Conservation (phyloP, 2,329 filamentous ascomycete species). For the Alternaria sp. region DNA sequence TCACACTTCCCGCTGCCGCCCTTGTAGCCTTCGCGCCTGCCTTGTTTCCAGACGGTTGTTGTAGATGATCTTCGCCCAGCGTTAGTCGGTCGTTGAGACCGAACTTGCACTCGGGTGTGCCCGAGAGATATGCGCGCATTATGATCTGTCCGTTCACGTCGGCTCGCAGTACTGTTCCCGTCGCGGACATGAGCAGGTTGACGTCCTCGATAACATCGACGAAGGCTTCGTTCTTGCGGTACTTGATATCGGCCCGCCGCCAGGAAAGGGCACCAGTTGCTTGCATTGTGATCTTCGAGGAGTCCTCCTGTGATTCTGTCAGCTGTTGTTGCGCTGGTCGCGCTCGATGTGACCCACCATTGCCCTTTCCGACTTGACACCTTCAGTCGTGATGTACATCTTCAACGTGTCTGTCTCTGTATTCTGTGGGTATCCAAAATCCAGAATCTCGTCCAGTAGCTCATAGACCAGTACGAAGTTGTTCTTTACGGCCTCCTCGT, state of each 20-base stretch:
- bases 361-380: slow-evolving; percentile 87
- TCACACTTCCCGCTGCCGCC: slow-evolving; percentile 93
- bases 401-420: slow-evolving; percentile 98
- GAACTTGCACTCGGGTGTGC: slow-evolving; percentile 98
- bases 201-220: slow-evolving; percentile 99
- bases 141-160: slow-evolving; percentile 98
- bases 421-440: slow-evolving; percentile 98
- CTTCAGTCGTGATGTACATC: slow-evolving; percentile 99
- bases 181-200: slow-evolving; percentile 98
- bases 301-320: slow-evolving; percentile 69
- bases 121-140: slow-evolving; percentile 96
- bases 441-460: slow-evolving; percentile 95
- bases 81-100: slow-evolving; percentile 94
- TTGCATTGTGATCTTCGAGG: slow-evolving; percentile 98
- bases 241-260: slow-evolving; percentile 97
- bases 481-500: slow-evolving; percentile 99
- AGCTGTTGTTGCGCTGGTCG: slow-evolving; percentile 14
- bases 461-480: slow-evolving; percentile 99
- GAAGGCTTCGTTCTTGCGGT: slow-evolving; percentile 99
- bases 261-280: slow-evolving; percentile 96
- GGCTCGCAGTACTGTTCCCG: slow-evolving; percentile 89
- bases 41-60: slow-evolving; percentile 73
- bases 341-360: slow-evolving; percentile 52
- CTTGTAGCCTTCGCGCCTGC: slow-evolving; percentile 89
- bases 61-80: slow-evolving; percentile 71